phyloP scores from a whole-genome alignment of 129 eudicot genomes.

The Flaveria robusta region DNA sequence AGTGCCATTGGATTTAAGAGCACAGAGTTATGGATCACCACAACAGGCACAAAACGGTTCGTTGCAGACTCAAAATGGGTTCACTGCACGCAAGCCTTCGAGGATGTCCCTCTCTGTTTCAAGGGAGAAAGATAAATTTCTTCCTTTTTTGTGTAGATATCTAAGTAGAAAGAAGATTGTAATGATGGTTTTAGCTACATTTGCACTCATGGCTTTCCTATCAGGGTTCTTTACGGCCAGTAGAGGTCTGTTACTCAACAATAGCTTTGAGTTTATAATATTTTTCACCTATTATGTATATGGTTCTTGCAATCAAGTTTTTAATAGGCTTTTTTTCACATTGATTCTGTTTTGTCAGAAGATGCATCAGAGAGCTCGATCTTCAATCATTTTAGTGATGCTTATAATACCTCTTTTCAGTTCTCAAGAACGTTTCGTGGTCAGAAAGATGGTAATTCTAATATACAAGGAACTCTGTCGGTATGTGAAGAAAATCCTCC shows the following conservation, averaged over 20 bases:
- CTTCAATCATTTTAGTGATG: constrained; percentile 35
- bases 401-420: constrained; percentile 42
- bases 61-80: constrained; percentile 50
- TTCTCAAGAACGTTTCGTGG: constrained; percentile 31
- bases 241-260: constrained; percentile 54
- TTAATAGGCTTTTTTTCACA: constrained; percentile 25
- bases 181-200: constrained; percentile 64
- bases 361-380: constrained; percentile 48
- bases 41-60: constrained; percentile 69
- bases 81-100: constrained; percentile 51
- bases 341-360: constrained; percentile 43
- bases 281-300: not conserved
- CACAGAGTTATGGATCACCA: constrained; percentile 73
- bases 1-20: constrained; percentile 71
- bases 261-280: not conserved
- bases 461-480: constrained; percentile 27
- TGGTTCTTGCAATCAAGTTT: constrained; percentile 15
- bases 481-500: constrained; percentile 54
- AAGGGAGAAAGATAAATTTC: constrained; percentile 75
- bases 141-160: constrained; percentile 46
- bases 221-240: constrained; percentile 57
- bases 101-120: constrained; percentile 53
- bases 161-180: constrained; percentile 63
- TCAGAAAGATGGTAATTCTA: constrained; percentile 29
- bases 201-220: constrained; percentile 60